phyloP scores from a whole-genome alignment of 352 stramenopile species.

The Phytophthora hybrid region DNA sequence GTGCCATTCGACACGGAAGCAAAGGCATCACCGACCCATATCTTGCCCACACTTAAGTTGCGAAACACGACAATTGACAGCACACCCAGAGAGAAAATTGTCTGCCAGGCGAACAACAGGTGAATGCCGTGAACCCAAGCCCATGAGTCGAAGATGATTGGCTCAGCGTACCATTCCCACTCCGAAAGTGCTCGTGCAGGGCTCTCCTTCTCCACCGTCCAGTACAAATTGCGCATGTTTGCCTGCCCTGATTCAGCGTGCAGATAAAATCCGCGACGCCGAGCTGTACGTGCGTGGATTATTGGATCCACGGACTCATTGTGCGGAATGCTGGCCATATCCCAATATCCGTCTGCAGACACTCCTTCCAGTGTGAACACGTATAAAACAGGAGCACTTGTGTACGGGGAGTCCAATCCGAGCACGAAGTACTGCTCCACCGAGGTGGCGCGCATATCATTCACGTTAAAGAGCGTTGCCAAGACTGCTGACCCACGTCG shows the following conservation, averaged over 20 bases:
- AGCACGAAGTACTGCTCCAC: constrained; percentile 38
- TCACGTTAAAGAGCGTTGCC: constrained; percentile 36
- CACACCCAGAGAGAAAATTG: constrained; percentile 36
- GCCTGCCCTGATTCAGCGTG: constrained; percentile 41
- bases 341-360: constrained; percentile 25
- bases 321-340: constrained; percentile 25
- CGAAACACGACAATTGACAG: constrained; percentile 45
- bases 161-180: constrained; percentile 40
- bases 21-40: constrained; percentile 58
- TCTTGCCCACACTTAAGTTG: constrained; percentile 42
- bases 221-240: constrained; percentile 45
- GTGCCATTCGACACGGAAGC: constrained; percentile 41
- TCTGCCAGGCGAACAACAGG: constrained; percentile 39
- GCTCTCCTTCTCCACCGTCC: constrained; percentile 33
- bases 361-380: constrained; percentile 30
- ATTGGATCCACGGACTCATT: constrained; percentile 28
- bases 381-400: constrained; percentile 12
- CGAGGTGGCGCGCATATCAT: constrained; percentile 28
- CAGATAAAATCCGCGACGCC: constrained; percentile 50
- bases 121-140: constrained; percentile 54
- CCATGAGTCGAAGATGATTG: constrained; percentile 55
- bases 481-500: constrained; percentile 28
- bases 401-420: constrained; percentile 41
- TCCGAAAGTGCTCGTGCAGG: constrained; percentile 28
- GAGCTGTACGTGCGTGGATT: constrained; percentile 35